Evolutionary conservation across 2,329 filamentous ascomycete genomes (phyloP).

Genomic region (Lecanosticta acicola): DNA sequence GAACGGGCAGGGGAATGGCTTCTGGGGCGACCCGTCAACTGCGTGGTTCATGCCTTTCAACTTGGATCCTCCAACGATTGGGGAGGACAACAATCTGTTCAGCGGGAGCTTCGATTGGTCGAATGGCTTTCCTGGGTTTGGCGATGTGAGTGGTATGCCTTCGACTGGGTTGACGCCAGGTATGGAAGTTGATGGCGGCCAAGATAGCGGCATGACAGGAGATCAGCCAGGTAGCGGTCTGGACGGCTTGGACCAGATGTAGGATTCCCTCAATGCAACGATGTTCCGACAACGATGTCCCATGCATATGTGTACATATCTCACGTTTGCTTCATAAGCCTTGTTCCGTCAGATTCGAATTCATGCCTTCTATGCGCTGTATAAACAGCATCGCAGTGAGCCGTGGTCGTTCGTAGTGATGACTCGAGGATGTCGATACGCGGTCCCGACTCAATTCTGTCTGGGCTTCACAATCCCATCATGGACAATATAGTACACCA

Average conservation of each 20-base stretch:
- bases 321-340: no score
- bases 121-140: conserved; percentile 25
- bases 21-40: conserved; percentile 44
- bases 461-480: conserved; percentile 82
- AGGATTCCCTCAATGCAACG: no score
- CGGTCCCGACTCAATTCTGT: conserved; percentile 63
- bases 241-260: conserved; percentile 10
- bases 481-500: conserved; percentile 79
- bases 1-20: conserved; percentile 16
- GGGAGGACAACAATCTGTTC: conserved; percentile 34
- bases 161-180: conserved; percentile 19
- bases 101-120: conserved; percentile 29
- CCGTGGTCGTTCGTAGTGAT: neutral
- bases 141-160: conserved; percentile 19
- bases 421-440: no score
- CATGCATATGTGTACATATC: neutral
- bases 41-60: conserved; percentile 95
- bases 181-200: conserved; percentile 18
- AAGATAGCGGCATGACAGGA: conserved; percentile 5
- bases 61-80: conserved; percentile 62
- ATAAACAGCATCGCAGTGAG: no score
- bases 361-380: no score
- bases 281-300: no score
- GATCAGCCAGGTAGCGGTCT: conserved; percentile 1
- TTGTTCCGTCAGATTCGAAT: no score